A percentile compares a stretch with the other conserved stretches of the same genome.
Evolutionary conservation across 1,139 yeast species (phyloP).

Genomic region (Hansenula sp.): DNA sequence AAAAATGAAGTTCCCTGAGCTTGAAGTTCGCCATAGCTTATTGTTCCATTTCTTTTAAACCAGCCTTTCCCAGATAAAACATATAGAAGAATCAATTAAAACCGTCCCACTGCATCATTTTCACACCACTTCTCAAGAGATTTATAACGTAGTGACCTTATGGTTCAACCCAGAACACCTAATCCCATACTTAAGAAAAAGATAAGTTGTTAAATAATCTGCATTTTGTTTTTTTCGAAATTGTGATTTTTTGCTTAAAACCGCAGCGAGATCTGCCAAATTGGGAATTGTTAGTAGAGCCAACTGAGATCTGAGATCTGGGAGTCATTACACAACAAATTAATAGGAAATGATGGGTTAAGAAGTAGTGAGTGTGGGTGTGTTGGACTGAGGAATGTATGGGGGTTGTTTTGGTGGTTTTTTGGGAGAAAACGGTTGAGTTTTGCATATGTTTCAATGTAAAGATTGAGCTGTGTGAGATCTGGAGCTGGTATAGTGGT

Average conservation of each 20-base stretch:
- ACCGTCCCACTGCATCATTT: too few species aligned
- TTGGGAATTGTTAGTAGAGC: not conserved
- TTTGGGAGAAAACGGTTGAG: too few species aligned
- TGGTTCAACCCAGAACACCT: not conserved
- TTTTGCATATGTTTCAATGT: too few species aligned
- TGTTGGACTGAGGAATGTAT: too few species aligned
- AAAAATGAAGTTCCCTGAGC: too few species aligned
- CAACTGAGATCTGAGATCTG: not conserved
- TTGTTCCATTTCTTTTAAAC: not conserved
- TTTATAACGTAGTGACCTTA: too few species aligned
- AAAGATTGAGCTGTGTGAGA: too few species aligned
- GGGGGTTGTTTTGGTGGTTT: too few species aligned
- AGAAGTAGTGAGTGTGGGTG: not conserved
- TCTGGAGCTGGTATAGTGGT: too few species aligned
- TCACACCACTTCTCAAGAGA: too few species aligned
- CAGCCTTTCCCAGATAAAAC: not conserved
- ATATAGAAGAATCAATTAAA: too few species aligned
- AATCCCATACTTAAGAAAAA: not conserved
- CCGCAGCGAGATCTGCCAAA: not conserved
- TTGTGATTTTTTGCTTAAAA: not conserved
- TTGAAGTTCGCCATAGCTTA: too few species aligned
- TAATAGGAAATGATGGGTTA: not conserved
- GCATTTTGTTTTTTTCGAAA: not conserved
- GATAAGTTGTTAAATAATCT: not conserved
- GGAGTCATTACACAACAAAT: not conserved